Base-by-base conservation (phyloP, 257 asterid genomes). In the Nicotiana tomentosiformis region DNA sequence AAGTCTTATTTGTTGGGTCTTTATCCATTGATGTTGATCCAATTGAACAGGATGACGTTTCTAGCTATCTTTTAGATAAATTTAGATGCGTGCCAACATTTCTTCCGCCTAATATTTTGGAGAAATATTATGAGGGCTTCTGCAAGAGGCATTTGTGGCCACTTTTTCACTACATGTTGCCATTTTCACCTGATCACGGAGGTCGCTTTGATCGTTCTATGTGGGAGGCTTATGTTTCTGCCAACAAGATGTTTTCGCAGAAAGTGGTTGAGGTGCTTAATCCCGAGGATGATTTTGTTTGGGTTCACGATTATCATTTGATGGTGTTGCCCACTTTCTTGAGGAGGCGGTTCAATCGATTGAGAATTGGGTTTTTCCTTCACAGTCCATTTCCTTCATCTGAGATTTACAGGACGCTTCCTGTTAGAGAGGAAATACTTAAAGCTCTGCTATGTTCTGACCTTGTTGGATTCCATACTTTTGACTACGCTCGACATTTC, bases 371-470 rank as follows among this genome's bases (percentile, higher is more conserved):
- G 1, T 94, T 94, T 83, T 94, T 94, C 90, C 98, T 94, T 84
- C 98, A 94, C 89, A 89, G 95, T 74, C 97, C 98, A 56, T 94
- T 94, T 85, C 98, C 98, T 86, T 94, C 98, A 30, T 94, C 98
- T 9, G 98, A 94, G 89, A 85, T 94, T 43, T 94, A 93, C 87
- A 88, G 97, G 89, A 89, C 98, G 55, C 97, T 94, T 84, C 98
- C 98, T 83, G 97, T 94, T 46, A 91, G 98, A 88, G 97, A 91
- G 81, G 98, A 94, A 89, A 93, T 94, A 78, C 94, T 94, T 10
- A 94, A 94, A 87, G 97, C 98, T 64, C 84, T 94, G 53, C 97
- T 94, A 72, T 91, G 92, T 78, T 88, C 94, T 64, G 98, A 94
- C 83, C 95, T 94, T 82, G 92, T 94, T 77, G 98, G 98, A 83